Percentiles rank a stretch among this genome's conserved stretches.
Conservation (phyloP, 2,329 filamentous ascomycete species). For the Septoria linicola region DNA sequence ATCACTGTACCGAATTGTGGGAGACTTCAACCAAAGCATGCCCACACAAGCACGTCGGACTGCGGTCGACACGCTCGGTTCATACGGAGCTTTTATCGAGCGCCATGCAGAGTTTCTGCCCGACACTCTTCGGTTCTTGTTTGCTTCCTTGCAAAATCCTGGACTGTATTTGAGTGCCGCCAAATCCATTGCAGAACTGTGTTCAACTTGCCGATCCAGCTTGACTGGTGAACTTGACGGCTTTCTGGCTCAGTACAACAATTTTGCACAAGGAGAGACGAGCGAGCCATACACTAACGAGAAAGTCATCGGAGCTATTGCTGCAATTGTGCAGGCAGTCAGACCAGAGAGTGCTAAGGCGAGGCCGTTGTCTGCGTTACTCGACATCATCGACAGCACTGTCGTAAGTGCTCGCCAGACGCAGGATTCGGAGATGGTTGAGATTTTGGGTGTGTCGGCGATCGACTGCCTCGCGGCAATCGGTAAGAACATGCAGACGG, state of each 20-base stretch:
- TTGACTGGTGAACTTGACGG: conserved; percentile 65
- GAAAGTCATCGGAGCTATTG: conserved; percentile 70
- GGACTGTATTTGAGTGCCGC: conserved; percentile 65
- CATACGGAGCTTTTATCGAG: conserved; percentile 75
- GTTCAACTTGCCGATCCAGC: conserved; percentile 69
- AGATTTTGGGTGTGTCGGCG: conserved; percentile 51
- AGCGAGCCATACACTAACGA: conserved; percentile 71
- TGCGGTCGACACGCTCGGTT: conserved; percentile 67
- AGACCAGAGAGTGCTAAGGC: conserved; percentile 57
- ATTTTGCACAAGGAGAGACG: conserved; percentile 58
- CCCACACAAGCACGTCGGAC: conserved; percentile 66
- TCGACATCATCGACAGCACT: conserved; percentile 63
- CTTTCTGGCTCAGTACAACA: conserved; percentile 70
- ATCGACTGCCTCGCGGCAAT: conserved; percentile 69
- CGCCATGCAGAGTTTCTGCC: conserved; percentile 66
- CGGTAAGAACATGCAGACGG: conserved; percentile 69
- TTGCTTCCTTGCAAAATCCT: conserved; percentile 63
- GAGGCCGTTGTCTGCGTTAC: conserved; percentile 56
- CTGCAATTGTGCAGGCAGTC: conserved; percentile 72
- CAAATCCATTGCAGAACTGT: conserved; percentile 71
- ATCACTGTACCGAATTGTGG: conserved; percentile 56
- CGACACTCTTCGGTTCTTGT: conserved; percentile 70
- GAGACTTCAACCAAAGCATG: conserved; percentile 48
- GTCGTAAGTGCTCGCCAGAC: conserved; percentile 46
- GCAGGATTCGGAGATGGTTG: conserved; percentile 43